Conservation (phyloP, 768 basidiomycete species). For the Psilocybe tampanensis region DNA sequence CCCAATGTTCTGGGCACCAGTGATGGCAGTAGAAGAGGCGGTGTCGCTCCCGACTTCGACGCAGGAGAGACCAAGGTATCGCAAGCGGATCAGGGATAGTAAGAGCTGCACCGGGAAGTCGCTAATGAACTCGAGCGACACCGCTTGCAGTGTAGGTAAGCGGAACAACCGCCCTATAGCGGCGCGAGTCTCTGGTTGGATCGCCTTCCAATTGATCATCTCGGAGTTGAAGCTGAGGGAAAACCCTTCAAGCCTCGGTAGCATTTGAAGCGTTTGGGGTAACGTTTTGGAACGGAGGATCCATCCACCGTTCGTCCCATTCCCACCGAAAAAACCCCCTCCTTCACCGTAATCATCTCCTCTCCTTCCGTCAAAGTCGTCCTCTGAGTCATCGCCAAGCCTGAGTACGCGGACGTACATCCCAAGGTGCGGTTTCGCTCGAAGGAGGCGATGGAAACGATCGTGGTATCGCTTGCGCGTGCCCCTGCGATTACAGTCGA, state of each 20-base stretch:
- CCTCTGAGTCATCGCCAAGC: slow-evolving; percentile 23
- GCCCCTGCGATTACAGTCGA: slow-evolving; percentile 8
- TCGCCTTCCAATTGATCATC: slow-evolving; percentile 15
- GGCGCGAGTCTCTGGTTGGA: slow-evolving; percentile 10
- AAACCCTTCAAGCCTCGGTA: slow-evolving; percentile 18
- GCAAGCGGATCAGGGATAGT: slow-evolving; percentile 8
- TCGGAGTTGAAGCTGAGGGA: slow-evolving; percentile 24
- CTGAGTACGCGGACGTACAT: slow-evolving; percentile 20
- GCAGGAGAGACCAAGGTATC: slow-evolving; percentile 18
- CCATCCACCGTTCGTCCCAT: slow-evolving; percentile 6
- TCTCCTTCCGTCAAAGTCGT: slow-evolving; percentile 10
- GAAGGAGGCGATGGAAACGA: slow-evolving; percentile 20
- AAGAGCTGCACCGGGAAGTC: slow-evolving; percentile 16
- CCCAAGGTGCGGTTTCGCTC: slow-evolving; percentile 18
- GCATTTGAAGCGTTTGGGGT: slow-evolving; percentile 12
- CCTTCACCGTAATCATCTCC: not conserved
- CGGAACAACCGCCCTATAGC: slow-evolving; percentile 12
- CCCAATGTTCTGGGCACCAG: not conserved
- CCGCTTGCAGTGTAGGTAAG: slow-evolving; percentile 12
- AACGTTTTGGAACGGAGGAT: slow-evolving; percentile 12
- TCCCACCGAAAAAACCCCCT: not conserved
- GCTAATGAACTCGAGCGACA: slow-evolving; percentile 21
- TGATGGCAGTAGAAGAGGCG: not conserved
- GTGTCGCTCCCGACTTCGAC: slow-evolving; percentile 16
- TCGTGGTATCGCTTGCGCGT: slow-evolving; percentile 17